A percentile compares a stretch with the other conserved stretches of the same genome.
phyloP scores from a whole-genome alignment of 164 flowering plant species.

The Akebia trifoliata region DNA sequence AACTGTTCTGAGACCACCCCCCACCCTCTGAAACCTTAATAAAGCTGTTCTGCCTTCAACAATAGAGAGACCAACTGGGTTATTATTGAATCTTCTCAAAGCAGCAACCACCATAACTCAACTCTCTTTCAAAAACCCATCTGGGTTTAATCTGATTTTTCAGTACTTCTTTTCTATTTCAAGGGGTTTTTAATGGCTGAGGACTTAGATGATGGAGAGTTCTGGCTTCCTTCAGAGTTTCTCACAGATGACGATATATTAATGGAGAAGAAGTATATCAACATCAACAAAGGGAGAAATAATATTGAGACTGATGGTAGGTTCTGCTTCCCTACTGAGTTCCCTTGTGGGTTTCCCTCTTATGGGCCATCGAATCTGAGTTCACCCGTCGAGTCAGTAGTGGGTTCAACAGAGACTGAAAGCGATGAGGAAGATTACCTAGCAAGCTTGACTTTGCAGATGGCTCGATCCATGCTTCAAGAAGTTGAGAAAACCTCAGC shows the following conservation, averaged over 20 bases:
- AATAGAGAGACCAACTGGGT: slow-evolving; percentile 13
- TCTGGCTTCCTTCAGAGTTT: slow-evolving; percentile 62
- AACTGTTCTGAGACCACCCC: background rate
- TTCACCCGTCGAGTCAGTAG: slow-evolving; percentile 49
- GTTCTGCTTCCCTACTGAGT: slow-evolving; percentile 38
- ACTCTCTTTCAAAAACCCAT: slow-evolving; percentile 10
- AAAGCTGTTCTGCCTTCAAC: slow-evolving; percentile 4
- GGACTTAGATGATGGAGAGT: slow-evolving; percentile 51
- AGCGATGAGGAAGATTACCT: slow-evolving; percentile 52
- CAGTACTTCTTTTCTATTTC: background rate
- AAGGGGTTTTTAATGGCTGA: slow-evolving; percentile 33
- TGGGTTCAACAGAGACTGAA: slow-evolving; percentile 50
- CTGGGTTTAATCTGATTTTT: background rate
- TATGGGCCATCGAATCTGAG: slow-evolving; percentile 31
- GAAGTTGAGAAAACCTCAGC: slow-evolving; percentile 12
- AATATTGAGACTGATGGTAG: slow-evolving; percentile 1
- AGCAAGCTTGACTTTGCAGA: slow-evolving; percentile 33
- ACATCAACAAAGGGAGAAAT: background rate
- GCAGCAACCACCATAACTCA: slow-evolving; percentile 21
- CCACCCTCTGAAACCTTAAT: slow-evolving; percentile 7
- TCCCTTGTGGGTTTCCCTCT: slow-evolving; percentile 41
- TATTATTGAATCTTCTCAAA: slow-evolving; percentile 30
- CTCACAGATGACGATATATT: slow-evolving; percentile 43
- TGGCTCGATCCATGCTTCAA: slow-evolving; percentile 38
- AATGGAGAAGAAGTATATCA: slow-evolving; percentile 22